phyloP scores from a whole-genome alignment of 2,329 filamentous ascomycete genomes.

The Aureobasidium sp. region DNA sequence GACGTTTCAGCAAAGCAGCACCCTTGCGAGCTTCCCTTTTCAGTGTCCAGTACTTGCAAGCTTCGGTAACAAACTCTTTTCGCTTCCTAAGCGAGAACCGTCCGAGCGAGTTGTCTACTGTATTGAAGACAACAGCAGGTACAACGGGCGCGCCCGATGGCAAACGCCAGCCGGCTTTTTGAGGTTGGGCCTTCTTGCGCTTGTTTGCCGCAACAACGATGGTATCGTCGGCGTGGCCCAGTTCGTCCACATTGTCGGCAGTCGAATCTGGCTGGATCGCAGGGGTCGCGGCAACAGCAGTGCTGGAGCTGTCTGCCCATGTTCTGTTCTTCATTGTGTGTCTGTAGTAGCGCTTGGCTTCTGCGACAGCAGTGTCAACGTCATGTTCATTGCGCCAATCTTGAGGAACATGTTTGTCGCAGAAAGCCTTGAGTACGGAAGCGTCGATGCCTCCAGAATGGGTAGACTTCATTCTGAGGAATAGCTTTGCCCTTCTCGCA shows the following conservation, averaged over 20 bases:
- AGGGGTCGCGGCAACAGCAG: conserved; percentile 68
- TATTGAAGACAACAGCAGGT: conserved; percentile 76
- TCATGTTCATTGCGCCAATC: conserved; percentile 85
- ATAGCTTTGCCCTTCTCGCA: conserved; percentile 77
- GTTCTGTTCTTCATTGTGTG: conserved; percentile 79
- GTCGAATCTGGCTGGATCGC: conserved; percentile 40
- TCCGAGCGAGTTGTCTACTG: conserved; percentile 73
- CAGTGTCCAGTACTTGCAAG: conserved; percentile 94
- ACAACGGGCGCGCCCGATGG: conserved; percentile 93
- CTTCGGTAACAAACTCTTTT: conserved; percentile 86
- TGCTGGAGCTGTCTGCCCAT: conserved; percentile 85
- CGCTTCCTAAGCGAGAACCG: conserved; percentile 78
- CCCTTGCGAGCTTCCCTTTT: conserved; percentile 90
- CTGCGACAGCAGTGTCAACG: conserved; percentile 68
- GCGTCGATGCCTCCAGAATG: conserved; percentile 73
- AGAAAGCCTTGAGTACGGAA: conserved; percentile 85
- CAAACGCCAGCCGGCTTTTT: conserved; percentile 76
- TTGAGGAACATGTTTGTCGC: conserved; percentile 84
- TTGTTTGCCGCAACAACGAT: conserved; percentile 52
- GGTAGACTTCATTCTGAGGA: conserved; percentile 92
- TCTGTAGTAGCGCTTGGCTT: conserved; percentile 84
- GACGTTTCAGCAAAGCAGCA: conserved; percentile 80
- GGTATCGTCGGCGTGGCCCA: conserved; percentile 34
- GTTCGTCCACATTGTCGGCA: conserved; percentile 38
- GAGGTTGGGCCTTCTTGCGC: conserved; percentile 44